phyloP scores from a whole-genome alignment of 129 eudicot species.

The Deinandra increscens region DNA sequence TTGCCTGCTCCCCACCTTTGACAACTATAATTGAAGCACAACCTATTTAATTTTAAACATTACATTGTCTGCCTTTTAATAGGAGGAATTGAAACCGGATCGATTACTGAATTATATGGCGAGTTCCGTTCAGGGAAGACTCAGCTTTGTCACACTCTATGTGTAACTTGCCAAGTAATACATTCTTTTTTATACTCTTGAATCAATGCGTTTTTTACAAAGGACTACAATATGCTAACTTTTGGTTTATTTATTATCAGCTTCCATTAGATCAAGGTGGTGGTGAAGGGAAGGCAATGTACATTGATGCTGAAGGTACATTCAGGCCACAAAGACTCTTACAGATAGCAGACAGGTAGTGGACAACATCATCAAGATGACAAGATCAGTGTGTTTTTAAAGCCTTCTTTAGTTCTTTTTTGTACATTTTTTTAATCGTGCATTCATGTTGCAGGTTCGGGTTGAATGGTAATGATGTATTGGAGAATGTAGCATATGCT shows the following conservation, averaged over 20 bases:
- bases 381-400: neutral
- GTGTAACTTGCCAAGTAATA: conserved; percentile 90
- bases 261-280: conserved; percentile 98
- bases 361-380: neutral
- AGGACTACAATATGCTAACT: neutral
- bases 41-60: neutral
- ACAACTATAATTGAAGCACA: neutral
- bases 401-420: neutral
- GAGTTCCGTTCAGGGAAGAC: conserved; percentile 97
- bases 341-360: conserved; percentile 90
- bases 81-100: conserved; percentile 95
- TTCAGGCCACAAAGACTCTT: conserved; percentile 92
- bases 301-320: conserved; percentile 97
- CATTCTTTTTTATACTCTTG: neutral
- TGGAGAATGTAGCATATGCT: conserved; percentile 97
- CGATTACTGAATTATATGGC: conserved; percentile 88
- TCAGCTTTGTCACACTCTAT: conserved; percentile 91
- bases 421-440: neutral
- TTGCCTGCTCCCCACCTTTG: too few species aligned
- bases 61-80: conserved; percentile 1
- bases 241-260: conserved; percentile 27
- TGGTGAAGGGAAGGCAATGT: conserved; percentile 98
- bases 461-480: conserved; percentile 80
- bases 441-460: conserved; percentile 62
- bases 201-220: neutral